Conservation (phyloP, 176 grass and related monocot genomes). For the Tuctoria greenei region DNA sequence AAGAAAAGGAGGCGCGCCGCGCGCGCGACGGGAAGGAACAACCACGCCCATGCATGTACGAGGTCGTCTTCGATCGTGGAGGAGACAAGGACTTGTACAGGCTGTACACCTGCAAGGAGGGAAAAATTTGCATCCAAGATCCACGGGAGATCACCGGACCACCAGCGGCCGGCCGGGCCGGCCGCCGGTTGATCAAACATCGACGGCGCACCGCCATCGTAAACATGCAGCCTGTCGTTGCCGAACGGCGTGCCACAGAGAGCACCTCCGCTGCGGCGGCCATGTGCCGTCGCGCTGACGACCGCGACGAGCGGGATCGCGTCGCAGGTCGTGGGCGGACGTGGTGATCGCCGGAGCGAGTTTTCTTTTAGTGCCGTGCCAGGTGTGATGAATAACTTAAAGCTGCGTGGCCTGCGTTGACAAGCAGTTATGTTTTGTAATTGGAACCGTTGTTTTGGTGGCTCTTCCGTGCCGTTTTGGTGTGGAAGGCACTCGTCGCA, state of each 20-base stretch:
- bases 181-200: neutral
- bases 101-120: neutral
- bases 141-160: neutral
- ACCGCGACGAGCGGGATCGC: neutral
- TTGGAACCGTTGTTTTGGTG: neutral
- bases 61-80: neutral
- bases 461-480: neutral
- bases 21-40: neutral
- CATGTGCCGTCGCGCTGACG: neutral
- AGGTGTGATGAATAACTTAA: neutral
- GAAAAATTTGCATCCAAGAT: neutral
- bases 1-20: neutral
- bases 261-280: neutral
- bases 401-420: neutral
- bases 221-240: neutral
- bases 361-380: neutral
- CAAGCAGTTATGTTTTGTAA: neutral
- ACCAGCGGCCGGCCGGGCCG: neutral
- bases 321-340: neutral
- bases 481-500: neutral
- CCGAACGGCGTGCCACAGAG: neutral
- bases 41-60: neutral
- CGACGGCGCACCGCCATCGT: neutral
- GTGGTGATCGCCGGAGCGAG: neutral
- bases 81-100: neutral